phyloP scores from a whole-genome alignment of 768 basidiomycete genomes.

The Podaxis sp. region DNA sequence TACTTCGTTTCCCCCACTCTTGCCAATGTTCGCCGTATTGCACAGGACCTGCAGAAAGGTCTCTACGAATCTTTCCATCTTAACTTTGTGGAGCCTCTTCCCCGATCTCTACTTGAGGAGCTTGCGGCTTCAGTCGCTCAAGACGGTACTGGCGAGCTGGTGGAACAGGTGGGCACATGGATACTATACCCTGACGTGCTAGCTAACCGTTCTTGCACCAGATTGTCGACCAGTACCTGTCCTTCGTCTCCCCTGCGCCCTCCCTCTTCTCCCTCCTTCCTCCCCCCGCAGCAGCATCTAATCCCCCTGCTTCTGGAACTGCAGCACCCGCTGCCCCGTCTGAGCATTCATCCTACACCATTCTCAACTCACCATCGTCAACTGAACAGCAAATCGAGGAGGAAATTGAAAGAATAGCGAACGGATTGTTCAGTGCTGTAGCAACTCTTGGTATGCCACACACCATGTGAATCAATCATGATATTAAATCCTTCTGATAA shows the following conservation, averaged over 20 bases:
- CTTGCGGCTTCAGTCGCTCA: slow-evolving; percentile 86
- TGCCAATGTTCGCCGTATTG: slow-evolving; percentile 84
- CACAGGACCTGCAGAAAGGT: slow-evolving; percentile 86
- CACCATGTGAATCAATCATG: neutral
- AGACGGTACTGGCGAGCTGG: slow-evolving; percentile 78
- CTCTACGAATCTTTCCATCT: slow-evolving; percentile 93
- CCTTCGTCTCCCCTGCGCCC: slow-evolving; percentile 91
- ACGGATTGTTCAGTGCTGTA: slow-evolving; percentile 88
- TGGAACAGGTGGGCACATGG: slow-evolving; percentile 61
- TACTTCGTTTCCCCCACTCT: slow-evolving; percentile 95
- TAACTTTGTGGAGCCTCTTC: slow-evolving; percentile 92
- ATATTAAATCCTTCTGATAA: slow-evolving; percentile 27
- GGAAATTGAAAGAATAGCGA: slow-evolving; percentile 90
- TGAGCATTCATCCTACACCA: slow-evolving; percentile 60
- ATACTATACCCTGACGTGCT: slow-evolving; percentile 7
- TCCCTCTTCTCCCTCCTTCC: slow-evolving; percentile 90
- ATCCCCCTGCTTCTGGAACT: slow-evolving; percentile 34
- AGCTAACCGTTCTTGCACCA: slow-evolving; percentile 29
- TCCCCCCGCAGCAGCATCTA: slow-evolving; percentile 31
- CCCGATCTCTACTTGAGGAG: slow-evolving; percentile 89
- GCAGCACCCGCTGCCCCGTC: slow-evolving; percentile 32
- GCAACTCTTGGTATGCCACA: slow-evolving; percentile 72
- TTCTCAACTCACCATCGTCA: slow-evolving; percentile 90
- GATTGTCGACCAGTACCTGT: slow-evolving; percentile 96
- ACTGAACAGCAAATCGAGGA: slow-evolving; percentile 89